These are phyloP conservation scores for Chrysopogon serrulatus DNA, from an alignment of 176 grass and related monocot species.

Conservation along the genomic window DNA sequence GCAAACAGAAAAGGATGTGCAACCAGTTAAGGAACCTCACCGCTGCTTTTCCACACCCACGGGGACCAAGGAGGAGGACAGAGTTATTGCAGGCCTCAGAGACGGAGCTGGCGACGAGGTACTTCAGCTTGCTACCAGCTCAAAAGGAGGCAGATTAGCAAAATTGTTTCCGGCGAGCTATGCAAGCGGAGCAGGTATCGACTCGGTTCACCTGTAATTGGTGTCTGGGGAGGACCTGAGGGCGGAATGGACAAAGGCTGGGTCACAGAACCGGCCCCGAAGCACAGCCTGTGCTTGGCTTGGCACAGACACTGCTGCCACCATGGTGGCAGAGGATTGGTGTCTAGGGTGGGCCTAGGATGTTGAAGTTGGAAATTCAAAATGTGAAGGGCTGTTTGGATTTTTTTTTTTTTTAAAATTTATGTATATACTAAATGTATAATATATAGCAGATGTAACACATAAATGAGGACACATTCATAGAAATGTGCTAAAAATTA, in stretches of 20 bases:
- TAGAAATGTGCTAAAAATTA: not conserved
- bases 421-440: too few relatives aligned
- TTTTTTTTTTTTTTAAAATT: too few relatives aligned
- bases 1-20: not conserved
- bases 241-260: slow-evolving; percentile 42
- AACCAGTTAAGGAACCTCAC: slow-evolving; percentile 24
- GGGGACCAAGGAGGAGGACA: slow-evolving; percentile 67
- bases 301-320: slow-evolving; percentile 26
- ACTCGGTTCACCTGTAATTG: slow-evolving; percentile 63
- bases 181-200: not conserved
- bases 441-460: too few relatives aligned
- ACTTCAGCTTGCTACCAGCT: slow-evolving; percentile 66
- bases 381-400: not conserved
- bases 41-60: slow-evolving; percentile 67
- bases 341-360: not conserved
- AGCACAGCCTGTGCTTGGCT: slow-evolving; percentile 52
- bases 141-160: not conserved
- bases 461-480: not conserved
- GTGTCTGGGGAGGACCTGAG: slow-evolving; percentile 62
- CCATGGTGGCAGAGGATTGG: not conserved
- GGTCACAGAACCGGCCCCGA: slow-evolving; percentile 58
- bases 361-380: not conserved
- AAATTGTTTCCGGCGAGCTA: not conserved
- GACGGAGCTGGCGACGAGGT: slow-evolving; percentile 68
- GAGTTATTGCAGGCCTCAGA: slow-evolving; percentile 80